Evolutionary conservation across 2,329 filamentous ascomycete genomes (phyloP).

Genomic region (Reticulascus tulasneorum): DNA sequence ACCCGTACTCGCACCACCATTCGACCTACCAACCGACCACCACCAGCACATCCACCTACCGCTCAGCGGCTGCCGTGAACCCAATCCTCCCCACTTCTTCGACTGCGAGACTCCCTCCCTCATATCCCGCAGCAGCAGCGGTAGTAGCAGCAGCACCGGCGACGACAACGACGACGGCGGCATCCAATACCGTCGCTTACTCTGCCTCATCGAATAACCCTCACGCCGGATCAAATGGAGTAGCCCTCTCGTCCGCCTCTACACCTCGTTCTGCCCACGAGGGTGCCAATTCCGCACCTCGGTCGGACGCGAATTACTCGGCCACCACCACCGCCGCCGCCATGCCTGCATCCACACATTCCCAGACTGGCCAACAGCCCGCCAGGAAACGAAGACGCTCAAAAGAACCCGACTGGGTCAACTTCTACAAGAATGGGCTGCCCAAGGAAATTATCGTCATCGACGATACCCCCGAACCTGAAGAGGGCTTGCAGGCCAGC

Average conservation of each 20-base stretch:
- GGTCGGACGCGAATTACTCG: slow-evolving; percentile 27
- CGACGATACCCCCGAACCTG: slow-evolving; percentile 64
- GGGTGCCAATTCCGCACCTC: slow-evolving; percentile 23
- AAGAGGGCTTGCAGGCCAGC: slow-evolving; percentile 27
- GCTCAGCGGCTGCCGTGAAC: slow-evolving; percentile 23
- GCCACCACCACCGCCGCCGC: slow-evolving; percentile 19
- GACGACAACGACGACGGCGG: slow-evolving; percentile 21
- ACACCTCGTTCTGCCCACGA: slow-evolving; percentile 26
- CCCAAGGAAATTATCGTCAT: slow-evolving; percentile 86
- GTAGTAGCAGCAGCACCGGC: slow-evolving; percentile 16
- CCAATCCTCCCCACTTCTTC: slow-evolving; percentile 34
- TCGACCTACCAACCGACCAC: slow-evolving; percentile 44
- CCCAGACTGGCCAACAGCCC: slow-evolving; percentile 17
- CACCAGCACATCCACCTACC: slow-evolving; percentile 26
- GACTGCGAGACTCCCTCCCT: slow-evolving; percentile 27
- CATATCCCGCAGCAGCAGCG: slow-evolving; percentile 17
- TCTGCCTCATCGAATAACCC: slow-evolving; percentile 14
- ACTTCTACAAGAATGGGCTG: slow-evolving; percentile 78
- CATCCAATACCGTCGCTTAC: slow-evolving; percentile 25
- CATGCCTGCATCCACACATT: slow-evolving; percentile 29
- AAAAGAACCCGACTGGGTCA: slow-evolving; percentile 70
- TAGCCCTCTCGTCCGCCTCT: slow-evolving; percentile 26
- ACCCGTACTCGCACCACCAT: slow-evolving; percentile 53
- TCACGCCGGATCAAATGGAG: slow-evolving; percentile 31
- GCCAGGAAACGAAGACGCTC: slow-evolving; percentile 52